Evolutionary conservation across 176 grass and related monocot species (phyloP).

Genomic region (Oryza longistaminata): DNA sequence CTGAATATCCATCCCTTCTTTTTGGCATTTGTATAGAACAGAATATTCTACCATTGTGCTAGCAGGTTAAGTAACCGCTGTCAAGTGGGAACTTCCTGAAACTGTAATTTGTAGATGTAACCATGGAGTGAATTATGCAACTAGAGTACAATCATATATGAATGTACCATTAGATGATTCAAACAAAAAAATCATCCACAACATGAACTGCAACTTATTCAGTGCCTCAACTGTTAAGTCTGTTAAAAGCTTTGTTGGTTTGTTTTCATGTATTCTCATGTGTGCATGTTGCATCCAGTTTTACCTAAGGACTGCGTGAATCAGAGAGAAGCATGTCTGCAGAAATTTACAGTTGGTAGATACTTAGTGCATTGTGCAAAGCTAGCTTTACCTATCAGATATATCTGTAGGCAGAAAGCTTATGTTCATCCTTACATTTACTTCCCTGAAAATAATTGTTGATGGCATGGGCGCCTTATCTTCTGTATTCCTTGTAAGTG

Average conservation of each 20-base stretch:
- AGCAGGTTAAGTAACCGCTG: not conserved
- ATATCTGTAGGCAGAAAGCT: conserved; percentile 21
- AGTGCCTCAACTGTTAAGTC: not conserved
- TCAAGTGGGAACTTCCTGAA: not conserved
- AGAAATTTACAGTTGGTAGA: conserved; percentile 20
- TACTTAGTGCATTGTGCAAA: not conserved
- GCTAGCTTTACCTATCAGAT: conserved; percentile 10
- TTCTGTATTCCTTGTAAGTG: not conserved
- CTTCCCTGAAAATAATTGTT: conserved; percentile 3
- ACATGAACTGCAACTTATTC: not conserved
- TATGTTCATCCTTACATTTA: not conserved
- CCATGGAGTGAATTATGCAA: not conserved
- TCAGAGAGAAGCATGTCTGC: conserved; percentile 24
- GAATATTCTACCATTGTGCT: not conserved
- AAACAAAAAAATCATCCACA: not conserved
- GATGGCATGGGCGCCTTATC: not conserved
- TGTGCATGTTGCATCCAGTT: not conserved
- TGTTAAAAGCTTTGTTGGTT: not conserved
- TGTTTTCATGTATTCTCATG: not conserved
- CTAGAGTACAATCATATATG: not conserved
- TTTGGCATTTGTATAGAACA: not conserved
- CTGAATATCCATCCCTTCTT: not conserved
- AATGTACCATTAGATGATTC: conserved; percentile 5
- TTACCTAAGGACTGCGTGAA: not conserved
- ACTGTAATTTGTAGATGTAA: not conserved